These are phyloP conservation scores for Lentinula boryana DNA, from an alignment of 768 basidiomycete species.

Conservation along the genomic window DNA sequence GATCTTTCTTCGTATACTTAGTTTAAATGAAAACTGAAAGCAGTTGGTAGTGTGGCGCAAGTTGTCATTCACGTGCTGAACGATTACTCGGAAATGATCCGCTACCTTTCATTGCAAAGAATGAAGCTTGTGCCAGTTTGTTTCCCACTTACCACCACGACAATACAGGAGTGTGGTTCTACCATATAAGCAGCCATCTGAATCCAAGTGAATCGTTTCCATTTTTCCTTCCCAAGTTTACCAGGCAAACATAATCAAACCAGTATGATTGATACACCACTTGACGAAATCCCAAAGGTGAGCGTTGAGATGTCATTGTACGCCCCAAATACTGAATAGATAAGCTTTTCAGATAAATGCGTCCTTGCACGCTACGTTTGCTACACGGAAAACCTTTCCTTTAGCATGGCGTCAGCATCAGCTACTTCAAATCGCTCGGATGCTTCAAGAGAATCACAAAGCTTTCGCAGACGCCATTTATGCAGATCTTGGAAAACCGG, in stretches of 20 bases:
- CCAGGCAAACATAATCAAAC: background rate
- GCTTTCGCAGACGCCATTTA: slow-evolving; percentile 12
- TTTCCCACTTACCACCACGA: background rate
- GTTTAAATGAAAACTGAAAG: background rate
- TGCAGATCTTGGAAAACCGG: slow-evolving; percentile 15
- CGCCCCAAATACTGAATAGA: background rate
- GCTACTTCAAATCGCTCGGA: slow-evolving; percentile 16
- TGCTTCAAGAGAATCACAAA: slow-evolving; percentile 18
- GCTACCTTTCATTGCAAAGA: too few relatives aligned
- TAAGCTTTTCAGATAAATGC: slow-evolving; percentile 8
- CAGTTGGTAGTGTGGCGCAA: background rate
- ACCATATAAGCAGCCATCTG: background rate
- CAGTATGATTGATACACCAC: background rate
- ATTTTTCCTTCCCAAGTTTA: background rate
- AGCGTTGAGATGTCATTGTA: background rate
- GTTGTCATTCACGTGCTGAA: background rate
- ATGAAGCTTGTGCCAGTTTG: background rate
- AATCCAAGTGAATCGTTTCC: too few relatives aligned
- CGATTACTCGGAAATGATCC: background rate
- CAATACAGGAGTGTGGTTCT: background rate
- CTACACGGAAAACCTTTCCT: slow-evolving; percentile 15
- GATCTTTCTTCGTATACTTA: background rate
- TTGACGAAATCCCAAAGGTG: slow-evolving; percentile 2
- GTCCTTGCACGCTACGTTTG: slow-evolving; percentile 12
- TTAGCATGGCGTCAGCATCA: slow-evolving; percentile 18